Conservation (phyloP, 2,329 filamentous ascomycete genomes). For the Nectriaceae sp. region DNA sequence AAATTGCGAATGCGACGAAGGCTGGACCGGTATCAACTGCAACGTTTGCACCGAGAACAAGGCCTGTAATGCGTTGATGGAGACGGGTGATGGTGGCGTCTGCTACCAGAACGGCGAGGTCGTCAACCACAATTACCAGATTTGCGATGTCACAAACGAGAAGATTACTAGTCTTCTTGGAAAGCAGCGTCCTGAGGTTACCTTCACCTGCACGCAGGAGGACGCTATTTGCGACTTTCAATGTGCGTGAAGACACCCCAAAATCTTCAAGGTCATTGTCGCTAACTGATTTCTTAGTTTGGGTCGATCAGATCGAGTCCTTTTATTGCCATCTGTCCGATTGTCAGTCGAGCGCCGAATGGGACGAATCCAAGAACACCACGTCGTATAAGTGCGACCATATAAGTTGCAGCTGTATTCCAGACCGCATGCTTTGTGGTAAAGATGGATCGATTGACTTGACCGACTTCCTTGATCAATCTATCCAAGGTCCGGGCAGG, state of each 20-base stretch:
- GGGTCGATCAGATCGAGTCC: constrained; percentile 91
- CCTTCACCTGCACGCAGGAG: constrained; percentile 83
- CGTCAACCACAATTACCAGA: constrained; percentile 94
- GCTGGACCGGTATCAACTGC: constrained; percentile 97
- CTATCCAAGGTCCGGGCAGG: constrained; percentile 83
- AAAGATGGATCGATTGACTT: constrained; percentile 91
- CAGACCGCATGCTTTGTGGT: constrained; percentile 91
- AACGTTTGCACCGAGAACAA: constrained; percentile 86
- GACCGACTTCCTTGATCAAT: constrained; percentile 79
- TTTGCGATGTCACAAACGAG: constrained; percentile 95
- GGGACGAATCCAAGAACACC: constrained; percentile 70
- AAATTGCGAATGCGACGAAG: constrained; percentile 83
- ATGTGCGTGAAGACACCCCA: constrained; percentile 59
- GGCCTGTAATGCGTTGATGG: constrained; percentile 88
- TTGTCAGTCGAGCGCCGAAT: constrained; percentile 73
- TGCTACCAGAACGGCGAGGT: constrained; percentile 92
- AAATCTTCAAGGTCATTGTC: background rate
- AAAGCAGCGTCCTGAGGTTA: constrained; percentile 85
- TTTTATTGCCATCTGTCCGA: constrained; percentile 92
- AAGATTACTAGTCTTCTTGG: constrained; percentile 89
- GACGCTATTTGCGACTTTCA: constrained; percentile 87
- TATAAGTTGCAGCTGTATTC: constrained; percentile 84
- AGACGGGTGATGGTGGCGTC: constrained; percentile 76
- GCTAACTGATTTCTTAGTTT: constrained; percentile 58
- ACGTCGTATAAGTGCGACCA: constrained; percentile 85